Base-by-base conservation (phyloP, 1,284 basidiomycete genomes). In the Leccinum holopus region DNA sequence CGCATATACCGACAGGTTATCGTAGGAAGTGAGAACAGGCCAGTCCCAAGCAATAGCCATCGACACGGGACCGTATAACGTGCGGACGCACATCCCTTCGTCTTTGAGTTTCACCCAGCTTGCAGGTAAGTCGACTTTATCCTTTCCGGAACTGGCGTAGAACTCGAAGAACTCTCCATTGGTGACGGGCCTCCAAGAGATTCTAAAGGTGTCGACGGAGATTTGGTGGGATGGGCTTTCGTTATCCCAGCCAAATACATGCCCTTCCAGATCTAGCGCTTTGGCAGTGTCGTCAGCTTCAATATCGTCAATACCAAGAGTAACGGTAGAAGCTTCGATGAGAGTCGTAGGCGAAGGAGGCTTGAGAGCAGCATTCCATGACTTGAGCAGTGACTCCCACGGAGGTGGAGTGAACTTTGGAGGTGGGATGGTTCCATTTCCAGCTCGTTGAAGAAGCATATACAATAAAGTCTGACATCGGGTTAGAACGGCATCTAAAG, bases 201-300 rank as follows among this genome's bases (percentile, higher is more conserved):
- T 89, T 64, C 81, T 82, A 80, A 98, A 88, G 59, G 81, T 59
- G 30, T 78, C 81, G 8, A 92, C 85, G 0, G 82, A 68, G 12
- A 88, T 83, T 16, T 73, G 73, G 25, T 90, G 79, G 66, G 79
- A 78, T 1, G 95, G 94, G 70, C 89, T 82, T 80, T 99, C 97
- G 70, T 94, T 96, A 76, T 99, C 97, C 97, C 96, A 98, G 0
- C 96, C 97, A 72, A 93, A 95, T 65, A 90, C 87, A 70, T 96
- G 91, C 16, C 77, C 76, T 14, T 78, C 72, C 52, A 83, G 71
- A 55, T 84, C 75, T 6, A 67, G 64, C 8, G 70, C 70, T 12
- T 72, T 70, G 1, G 65, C 65, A 6, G 75, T 77, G 71, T 98
- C 96, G 9, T 90, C 82, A 0, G 73, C 77, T 74, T 98, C 96